A percentile compares a stretch with the other conserved stretches of the same genome.
These are phyloP conservation scores for Prunus davidiana DNA, from an alignment of 306 rosid species.

Conservation along the genomic window DNA sequence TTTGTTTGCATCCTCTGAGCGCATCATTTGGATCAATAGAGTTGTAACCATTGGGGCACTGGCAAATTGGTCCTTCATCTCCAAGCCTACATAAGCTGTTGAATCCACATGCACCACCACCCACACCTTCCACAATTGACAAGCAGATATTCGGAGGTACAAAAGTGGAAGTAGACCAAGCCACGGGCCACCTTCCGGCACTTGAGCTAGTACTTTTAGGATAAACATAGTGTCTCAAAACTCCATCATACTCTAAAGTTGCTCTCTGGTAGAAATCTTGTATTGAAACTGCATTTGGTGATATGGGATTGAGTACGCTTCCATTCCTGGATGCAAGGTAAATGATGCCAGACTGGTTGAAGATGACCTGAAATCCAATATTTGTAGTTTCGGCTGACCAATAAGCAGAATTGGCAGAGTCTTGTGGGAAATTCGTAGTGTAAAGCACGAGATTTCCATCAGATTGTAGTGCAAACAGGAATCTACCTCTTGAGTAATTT, in stretches of 20 bases:
- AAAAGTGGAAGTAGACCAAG: constrained; percentile 15
- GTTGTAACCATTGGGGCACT: constrained; percentile 2
- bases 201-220: constrained; percentile 22
- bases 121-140: background rate
- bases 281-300: background rate
- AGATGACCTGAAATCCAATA: constrained; percentile 18
- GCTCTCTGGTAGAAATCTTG: constrained; percentile 44
- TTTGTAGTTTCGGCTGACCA: background rate
- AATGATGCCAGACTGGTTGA: constrained; percentile 38
- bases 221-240: constrained; percentile 42
- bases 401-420: constrained; percentile 2
- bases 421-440: constrained; percentile 37
- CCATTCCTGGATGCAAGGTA: constrained; percentile 4
- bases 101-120: constrained; percentile 44
- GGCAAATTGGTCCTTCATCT: constrained; percentile 15
- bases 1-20: constrained; percentile 36
- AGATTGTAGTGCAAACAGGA: constrained; percentile 24
- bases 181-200: background rate
- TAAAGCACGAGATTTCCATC: constrained; percentile 21
- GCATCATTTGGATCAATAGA: constrained; percentile 32
- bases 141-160: constrained; percentile 30
- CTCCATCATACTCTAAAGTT: constrained; percentile 52
- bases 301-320: background rate
- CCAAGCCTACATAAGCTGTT: constrained; percentile 15
- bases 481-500: constrained; percentile 54